Conservation (phyloP, 2,329 filamentous ascomycete genomes). For the Sphaerostilbella broomeana region DNA sequence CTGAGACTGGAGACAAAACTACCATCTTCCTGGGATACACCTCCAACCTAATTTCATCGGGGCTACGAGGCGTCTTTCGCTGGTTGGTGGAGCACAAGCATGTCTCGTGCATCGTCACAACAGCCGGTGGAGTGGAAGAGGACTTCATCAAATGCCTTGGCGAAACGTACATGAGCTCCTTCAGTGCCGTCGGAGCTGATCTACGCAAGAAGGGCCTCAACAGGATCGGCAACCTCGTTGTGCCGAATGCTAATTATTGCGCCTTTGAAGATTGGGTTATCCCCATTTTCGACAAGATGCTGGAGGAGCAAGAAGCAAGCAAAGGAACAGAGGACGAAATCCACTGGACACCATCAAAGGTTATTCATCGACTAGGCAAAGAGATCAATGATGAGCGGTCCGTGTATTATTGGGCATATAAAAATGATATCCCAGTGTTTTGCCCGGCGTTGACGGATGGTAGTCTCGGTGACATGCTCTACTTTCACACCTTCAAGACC, state of each 20-base stretch:
- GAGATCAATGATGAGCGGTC: constrained; percentile 91
- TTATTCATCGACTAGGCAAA: constrained; percentile 82
- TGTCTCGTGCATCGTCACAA: constrained; percentile 88
- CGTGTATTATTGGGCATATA: constrained; percentile 96
- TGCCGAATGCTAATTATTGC: constrained; percentile 94
- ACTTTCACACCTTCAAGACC: constrained; percentile 93
- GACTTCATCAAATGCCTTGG: constrained; percentile 98
- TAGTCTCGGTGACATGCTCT: constrained; percentile 94
- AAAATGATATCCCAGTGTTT: constrained; percentile 95
- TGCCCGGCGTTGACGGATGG: constrained; percentile 94
- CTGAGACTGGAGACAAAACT: constrained; percentile 69
- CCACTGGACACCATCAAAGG: constrained; percentile 88
- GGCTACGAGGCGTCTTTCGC: constrained; percentile 81
- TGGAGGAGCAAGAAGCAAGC: constrained; percentile 83
- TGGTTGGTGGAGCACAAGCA: constrained; percentile 91
- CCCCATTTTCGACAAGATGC: constrained; percentile 89
- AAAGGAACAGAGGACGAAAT: constrained; percentile 63
- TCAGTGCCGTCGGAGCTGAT: constrained; percentile 67
- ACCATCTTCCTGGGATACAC: constrained; percentile 98
- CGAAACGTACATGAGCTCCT: constrained; percentile 86
- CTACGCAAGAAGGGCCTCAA: constrained; percentile 85
- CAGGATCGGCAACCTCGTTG: constrained; percentile 89
- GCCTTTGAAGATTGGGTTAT: constrained; percentile 97
- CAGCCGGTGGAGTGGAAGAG: constrained; percentile 91
- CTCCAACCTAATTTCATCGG: constrained; percentile 94